Evolutionary conservation across 164 flowering plant species (phyloP).

Genomic region (Platanus orientalis): DNA sequence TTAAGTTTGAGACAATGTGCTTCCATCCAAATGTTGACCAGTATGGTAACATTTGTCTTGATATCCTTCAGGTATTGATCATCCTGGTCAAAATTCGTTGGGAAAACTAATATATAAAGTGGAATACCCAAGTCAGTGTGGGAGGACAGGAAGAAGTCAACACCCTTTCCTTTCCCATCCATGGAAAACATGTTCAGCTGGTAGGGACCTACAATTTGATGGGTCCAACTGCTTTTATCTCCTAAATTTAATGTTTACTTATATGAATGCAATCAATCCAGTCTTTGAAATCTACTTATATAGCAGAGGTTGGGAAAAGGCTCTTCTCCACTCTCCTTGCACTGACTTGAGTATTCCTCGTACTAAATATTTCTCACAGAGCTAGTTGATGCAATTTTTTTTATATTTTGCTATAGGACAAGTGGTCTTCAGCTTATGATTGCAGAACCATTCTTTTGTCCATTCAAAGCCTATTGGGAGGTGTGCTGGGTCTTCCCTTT

Average conservation of each 20-base stretch:
- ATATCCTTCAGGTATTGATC: slow-evolving; percentile 64
- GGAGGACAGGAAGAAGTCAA: background rate
- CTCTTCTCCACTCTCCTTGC: background rate
- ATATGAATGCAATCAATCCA: too few species aligned
- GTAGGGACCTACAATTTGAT: too few species aligned
- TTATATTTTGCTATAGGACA: slow-evolving; percentile 36
- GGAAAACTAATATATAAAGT: background rate
- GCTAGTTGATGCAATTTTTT: background rate
- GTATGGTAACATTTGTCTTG: slow-evolving; percentile 73
- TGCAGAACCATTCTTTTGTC: slow-evolving; percentile 70
- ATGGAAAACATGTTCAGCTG: too few species aligned
- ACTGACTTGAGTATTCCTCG: background rate
- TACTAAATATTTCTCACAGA: background rate
- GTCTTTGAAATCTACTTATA: background rate
- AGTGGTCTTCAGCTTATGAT: slow-evolving; percentile 85
- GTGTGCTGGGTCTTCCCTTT: slow-evolving; percentile 23
- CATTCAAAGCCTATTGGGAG: slow-evolving; percentile 73
- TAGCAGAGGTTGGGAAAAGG: background rate
- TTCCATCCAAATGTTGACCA: slow-evolving; percentile 83
- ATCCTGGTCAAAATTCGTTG: background rate
- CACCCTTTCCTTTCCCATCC: too few species aligned
- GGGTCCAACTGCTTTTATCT: too few species aligned
- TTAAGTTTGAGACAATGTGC: slow-evolving; percentile 68
- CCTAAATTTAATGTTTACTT: too few species aligned
- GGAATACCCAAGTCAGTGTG: background rate